Percentiles rank a stretch among this genome's conserved stretches.
Conservation (phyloP, 148 eudicot genomes). For the Cornus kousa region DNA sequence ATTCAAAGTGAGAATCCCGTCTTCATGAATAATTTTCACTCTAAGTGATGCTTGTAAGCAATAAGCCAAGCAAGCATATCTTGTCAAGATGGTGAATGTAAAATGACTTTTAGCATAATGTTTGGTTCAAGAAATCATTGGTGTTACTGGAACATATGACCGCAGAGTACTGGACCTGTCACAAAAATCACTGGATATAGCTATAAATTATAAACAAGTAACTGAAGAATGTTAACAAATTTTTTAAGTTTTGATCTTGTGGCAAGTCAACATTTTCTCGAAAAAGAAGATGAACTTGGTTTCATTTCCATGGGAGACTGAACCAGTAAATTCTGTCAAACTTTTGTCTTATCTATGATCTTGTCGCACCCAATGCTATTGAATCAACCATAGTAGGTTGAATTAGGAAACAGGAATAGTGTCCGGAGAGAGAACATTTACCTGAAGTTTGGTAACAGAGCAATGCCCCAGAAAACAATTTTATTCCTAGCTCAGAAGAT, state of each 20-base stretch:
- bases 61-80: neutral
- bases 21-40: neutral
- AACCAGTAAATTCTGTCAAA: neutral
- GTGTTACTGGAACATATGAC: neutral
- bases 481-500: too few species aligned
- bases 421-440: too few species aligned
- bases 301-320: neutral
- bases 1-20: slow-evolving; percentile 43
- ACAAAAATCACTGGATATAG: neutral
- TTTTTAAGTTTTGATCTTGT: neutral
- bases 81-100: neutral
- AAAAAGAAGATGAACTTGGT: neutral
- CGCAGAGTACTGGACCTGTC: neutral
- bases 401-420: too few species aligned
- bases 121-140: neutral
- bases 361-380: too few species aligned
- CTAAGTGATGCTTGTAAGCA: neutral
- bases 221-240: neutral
- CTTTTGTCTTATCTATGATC: too few species aligned
- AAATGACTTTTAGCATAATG: neutral
- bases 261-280: neutral
- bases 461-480: too few species aligned
- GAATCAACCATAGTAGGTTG: too few species aligned
- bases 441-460: too few species aligned
- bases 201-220: neutral